These are phyloP conservation scores for Globisporangium irregulare DNA, from an alignment of 352 stramenopile species.

Conservation along the genomic window DNA sequence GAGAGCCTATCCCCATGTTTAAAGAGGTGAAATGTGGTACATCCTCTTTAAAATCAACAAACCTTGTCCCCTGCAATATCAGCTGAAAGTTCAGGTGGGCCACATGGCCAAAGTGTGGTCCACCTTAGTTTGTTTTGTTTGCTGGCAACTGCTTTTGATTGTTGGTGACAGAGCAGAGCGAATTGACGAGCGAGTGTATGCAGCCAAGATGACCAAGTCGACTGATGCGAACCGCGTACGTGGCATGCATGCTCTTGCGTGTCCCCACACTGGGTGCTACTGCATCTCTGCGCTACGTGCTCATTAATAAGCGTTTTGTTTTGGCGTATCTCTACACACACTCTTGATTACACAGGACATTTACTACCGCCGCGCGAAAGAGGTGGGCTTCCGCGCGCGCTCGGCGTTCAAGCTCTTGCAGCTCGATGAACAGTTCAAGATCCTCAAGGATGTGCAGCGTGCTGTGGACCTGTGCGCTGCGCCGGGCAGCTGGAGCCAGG, in stretches of 20 bases:
- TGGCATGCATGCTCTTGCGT: not conserved
- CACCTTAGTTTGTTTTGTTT: no score
- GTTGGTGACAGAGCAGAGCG: not conserved
- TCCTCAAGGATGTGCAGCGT: slow-evolving; percentile 90
- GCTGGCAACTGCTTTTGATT: no score
- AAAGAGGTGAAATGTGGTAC: no score
- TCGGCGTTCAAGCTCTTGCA: slow-evolving; percentile 99
- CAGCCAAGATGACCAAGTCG: slow-evolving; percentile 47
- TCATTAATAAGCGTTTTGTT: not conserved
- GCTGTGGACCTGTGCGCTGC: slow-evolving; percentile 98
- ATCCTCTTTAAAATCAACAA: no score
- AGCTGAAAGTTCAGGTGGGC: no score
- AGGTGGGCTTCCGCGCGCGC: slow-evolving; percentile 95
- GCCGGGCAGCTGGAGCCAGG: slow-evolving; percentile 98
- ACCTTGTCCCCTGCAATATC: no score
- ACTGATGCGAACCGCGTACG: slow-evolving; percentile 57
- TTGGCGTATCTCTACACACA: not conserved
- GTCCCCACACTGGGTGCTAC: not conserved
- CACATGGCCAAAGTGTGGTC: no score
- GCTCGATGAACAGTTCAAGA: slow-evolving; percentile 97
- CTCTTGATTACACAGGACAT: slow-evolving; percentile 41
- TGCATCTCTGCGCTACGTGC: no score
- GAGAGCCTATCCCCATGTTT: no score
- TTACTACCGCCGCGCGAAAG: slow-evolving; percentile 93
- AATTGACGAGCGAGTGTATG: not conserved